A percentile compares a stretch with the other conserved stretches of the same genome.
These are phyloP conservation scores for Aspergillus sp. DNA, from an alignment of 2,329 filamentous ascomycete species.

Conservation along the genomic window DNA sequence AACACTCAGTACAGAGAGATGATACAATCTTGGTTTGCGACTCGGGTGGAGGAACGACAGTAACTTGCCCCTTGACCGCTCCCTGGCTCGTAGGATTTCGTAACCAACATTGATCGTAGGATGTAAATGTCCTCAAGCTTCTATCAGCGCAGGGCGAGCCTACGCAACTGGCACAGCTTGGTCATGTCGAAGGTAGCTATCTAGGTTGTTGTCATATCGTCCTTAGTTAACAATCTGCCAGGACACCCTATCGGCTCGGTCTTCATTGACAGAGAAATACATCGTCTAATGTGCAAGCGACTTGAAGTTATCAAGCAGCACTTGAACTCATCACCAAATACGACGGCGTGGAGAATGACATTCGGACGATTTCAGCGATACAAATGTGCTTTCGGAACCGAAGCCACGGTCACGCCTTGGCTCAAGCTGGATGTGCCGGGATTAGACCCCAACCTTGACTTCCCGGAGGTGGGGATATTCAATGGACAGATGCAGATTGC, in stretches of 20 bases:
- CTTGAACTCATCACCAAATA: constrained; percentile 19
- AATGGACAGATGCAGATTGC: constrained; percentile 34
- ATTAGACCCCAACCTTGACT: constrained; percentile 19
- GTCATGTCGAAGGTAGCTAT: constrained; percentile 24
- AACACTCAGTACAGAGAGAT: constrained; percentile 26
- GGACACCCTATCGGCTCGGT: constrained; percentile 40
- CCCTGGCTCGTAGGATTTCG: not conserved
- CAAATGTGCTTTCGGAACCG: constrained; percentile 37
- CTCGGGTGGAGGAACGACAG: constrained; percentile 52
- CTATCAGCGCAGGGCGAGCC: constrained; percentile 26
- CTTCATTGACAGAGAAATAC: constrained; percentile 35
- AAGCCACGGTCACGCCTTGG: constrained; percentile 25
- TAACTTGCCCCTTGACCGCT: not conserved
- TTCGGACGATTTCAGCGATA: constrained; percentile 34
- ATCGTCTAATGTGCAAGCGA: constrained; percentile 26
- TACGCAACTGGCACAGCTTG: constrained; percentile 28
- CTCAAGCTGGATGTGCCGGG: constrained; percentile 33
- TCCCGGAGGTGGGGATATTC: constrained; percentile 30
- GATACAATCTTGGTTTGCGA: constrained; percentile 55
- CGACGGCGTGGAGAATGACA: constrained; percentile 34
- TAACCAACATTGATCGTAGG: constrained; percentile 19
- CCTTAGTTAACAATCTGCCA: not conserved
- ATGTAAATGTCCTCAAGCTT: constrained; percentile 35
- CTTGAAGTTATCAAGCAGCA: constrained; percentile 24
- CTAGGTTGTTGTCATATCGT: not conserved